A percentile compares a stretch with the other conserved stretches of the same genome.
Evolutionary conservation across 2,329 filamentous ascomycete species (phyloP).

Genomic region (Aspergillus thermomutatus): DNA sequence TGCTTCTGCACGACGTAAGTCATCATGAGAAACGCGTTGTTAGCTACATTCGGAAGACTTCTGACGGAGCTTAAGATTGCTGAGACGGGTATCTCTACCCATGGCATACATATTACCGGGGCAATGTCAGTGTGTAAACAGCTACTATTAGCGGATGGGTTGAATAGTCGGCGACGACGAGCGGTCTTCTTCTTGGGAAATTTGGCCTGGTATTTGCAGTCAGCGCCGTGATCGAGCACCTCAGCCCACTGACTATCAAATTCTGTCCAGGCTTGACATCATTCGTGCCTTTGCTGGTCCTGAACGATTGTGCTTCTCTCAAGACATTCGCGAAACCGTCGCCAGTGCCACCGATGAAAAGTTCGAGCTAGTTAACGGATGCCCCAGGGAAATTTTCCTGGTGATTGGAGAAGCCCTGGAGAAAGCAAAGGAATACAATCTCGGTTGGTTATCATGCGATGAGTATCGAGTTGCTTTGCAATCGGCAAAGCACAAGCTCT

Average conservation of each 20-base stretch:
- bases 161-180: slow-evolving; percentile 21
- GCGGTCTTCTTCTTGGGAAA: slow-evolving; percentile 31
- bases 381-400: slow-evolving; percentile 27
- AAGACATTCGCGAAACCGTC: slow-evolving; percentile 24
- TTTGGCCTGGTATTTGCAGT: slow-evolving; percentile 22
- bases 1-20: slow-evolving; percentile 31
- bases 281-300: slow-evolving; percentile 27
- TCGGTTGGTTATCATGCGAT: slow-evolving; percentile 18
- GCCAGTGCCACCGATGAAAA: slow-evolving; percentile 20
- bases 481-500: slow-evolving; percentile 18
- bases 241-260: neutral
- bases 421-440: slow-evolving; percentile 23
- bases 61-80: slow-evolving; percentile 20
- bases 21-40: neutral
- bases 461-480: slow-evolving; percentile 17
- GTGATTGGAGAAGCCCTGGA: slow-evolving; percentile 26
- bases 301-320: slow-evolving; percentile 26
- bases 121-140: slow-evolving; percentile 32
- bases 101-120: slow-evolving; percentile 32
- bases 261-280: slow-evolving; percentile 26
- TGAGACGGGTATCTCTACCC: slow-evolving; percentile 29
- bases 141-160: slow-evolving; percentile 19
- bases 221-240: neutral
- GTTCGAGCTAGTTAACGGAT: slow-evolving; percentile 30
- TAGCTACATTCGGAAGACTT: no score